Evolutionary conservation across 164 flowering plant genomes (phyloP).

Genomic region (Vitis rotundifolia): DNA sequence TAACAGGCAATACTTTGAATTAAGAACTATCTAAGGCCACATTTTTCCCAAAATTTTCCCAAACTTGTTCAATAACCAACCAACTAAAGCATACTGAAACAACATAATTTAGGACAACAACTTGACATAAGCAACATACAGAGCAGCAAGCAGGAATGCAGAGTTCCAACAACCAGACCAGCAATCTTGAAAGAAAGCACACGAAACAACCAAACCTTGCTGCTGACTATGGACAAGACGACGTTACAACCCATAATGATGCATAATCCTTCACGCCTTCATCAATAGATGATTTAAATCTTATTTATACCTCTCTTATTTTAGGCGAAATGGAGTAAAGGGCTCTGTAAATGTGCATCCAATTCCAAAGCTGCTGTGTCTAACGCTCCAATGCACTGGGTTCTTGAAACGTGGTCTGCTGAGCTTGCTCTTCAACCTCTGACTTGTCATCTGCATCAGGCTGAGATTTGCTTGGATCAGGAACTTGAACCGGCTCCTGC

Average conservation of each 20-base stretch:
- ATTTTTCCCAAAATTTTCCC: slow-evolving; percentile 14
- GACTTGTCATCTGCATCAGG: slow-evolving; percentile 17
- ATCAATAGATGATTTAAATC: slow-evolving; percentile 1
- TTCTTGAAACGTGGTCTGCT: slow-evolving; percentile 22
- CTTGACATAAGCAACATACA: slow-evolving; percentile 16
- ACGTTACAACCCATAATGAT: slow-evolving; percentile 17
- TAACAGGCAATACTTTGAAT: not conserved
- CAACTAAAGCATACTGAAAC: slow-evolving; percentile 9
- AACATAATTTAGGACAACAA: slow-evolving; percentile 11
- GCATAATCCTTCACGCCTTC: slow-evolving; percentile 24
- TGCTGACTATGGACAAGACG: slow-evolving; percentile 24
- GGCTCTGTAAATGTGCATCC: slow-evolving; percentile 9
- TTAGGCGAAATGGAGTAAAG: slow-evolving; percentile 7
- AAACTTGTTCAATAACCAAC: not conserved
- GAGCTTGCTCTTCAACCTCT: slow-evolving; percentile 26
- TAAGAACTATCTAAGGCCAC: slow-evolving; percentile 8
- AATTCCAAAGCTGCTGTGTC: slow-evolving; percentile 12
- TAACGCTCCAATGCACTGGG: slow-evolving; percentile 14
- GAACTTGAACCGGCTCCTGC: slow-evolving; percentile 18
- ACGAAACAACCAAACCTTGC: slow-evolving; percentile 19
- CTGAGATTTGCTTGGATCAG: slow-evolving; percentile 19
- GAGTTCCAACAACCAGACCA: slow-evolving; percentile 20
- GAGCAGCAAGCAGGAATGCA: slow-evolving; percentile 17
- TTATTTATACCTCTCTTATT: slow-evolving; percentile 13
- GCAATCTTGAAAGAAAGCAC: slow-evolving; percentile 31